Evolutionary conservation across 345 rosid genomes (phyloP).

Genomic region (Salix suchowensis): DNA sequence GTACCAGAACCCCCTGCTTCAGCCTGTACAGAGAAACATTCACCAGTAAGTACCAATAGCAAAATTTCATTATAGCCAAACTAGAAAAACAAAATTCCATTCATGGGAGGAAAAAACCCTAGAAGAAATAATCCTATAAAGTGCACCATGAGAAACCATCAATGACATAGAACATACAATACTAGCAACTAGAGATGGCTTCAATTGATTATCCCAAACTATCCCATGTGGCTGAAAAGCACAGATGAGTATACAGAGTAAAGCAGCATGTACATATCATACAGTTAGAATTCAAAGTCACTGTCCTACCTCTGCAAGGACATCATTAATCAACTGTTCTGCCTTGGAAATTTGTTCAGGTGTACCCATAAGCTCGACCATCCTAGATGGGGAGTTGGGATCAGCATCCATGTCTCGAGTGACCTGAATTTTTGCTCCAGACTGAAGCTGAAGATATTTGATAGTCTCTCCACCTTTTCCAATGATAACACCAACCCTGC

Average conservation of each 20-base stretch:
- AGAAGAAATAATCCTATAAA: not conserved
- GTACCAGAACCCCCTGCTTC: constrained; percentile 87
- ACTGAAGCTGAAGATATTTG: constrained; percentile 82
- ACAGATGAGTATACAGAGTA: not conserved
- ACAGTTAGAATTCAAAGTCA: not conserved
- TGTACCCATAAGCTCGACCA: constrained; percentile 79
- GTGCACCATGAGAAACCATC: not conserved
- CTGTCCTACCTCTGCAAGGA: constrained; percentile 66
- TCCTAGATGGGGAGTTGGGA: constrained; percentile 58
- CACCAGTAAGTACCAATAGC: not conserved
- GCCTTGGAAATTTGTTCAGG: constrained; percentile 85
- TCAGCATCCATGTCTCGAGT: constrained; percentile 94
- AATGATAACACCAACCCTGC: constrained; percentile 93
- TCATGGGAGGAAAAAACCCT: not conserved
- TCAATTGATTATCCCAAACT: not conserved
- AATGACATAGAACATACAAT: not conserved
- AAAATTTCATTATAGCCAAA: not conserved
- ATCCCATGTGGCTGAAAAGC: not conserved
- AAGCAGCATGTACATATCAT: not conserved
- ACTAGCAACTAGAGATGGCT: not conserved
- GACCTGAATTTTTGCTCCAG: constrained; percentile 98
- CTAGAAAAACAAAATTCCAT: no score
- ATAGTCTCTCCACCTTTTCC: constrained; percentile 98
- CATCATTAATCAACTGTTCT: constrained; percentile 84
- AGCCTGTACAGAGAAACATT: constrained; percentile 46